phyloP scores from a whole-genome alignment of 2,329 filamentous ascomycete genomes.

The Paraconiothyrium sp. region DNA sequence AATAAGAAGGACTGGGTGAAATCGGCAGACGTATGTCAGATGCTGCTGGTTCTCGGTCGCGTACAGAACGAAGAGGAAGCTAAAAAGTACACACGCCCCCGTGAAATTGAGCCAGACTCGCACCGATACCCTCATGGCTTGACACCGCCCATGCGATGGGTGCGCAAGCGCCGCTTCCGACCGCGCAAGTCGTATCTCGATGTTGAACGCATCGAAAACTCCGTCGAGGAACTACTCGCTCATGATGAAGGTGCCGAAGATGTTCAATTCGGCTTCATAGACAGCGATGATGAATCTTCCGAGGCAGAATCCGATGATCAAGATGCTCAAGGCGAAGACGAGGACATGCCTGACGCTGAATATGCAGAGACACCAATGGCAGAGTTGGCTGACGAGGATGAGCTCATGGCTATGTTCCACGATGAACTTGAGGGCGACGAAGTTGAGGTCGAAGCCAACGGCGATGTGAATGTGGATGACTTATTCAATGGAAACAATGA shows the following conservation, averaged over 20 bases:
- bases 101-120: slow-evolving; percentile 72
- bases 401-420: slow-evolving; percentile 44
- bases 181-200: slow-evolving; percentile 84
- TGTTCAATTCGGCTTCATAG: slow-evolving; percentile 65
- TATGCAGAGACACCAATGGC: slow-evolving; percentile 53
- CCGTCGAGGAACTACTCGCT: slow-evolving; percentile 77
- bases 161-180: slow-evolving; percentile 81
- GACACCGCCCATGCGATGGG: slow-evolving; percentile 88
- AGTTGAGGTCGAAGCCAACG: slow-evolving; percentile 34
- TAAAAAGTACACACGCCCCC: slow-evolving; percentile 68
- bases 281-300: slow-evolving; percentile 53
- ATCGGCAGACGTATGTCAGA: slow-evolving; percentile 86
- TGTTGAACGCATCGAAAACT: slow-evolving; percentile 83
- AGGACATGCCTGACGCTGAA: slow-evolving; percentile 53
- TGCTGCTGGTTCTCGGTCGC: slow-evolving; percentile 79
- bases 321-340: slow-evolving; percentile 50
- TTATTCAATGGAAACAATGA: slow-evolving; percentile 37
- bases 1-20: slow-evolving; percentile 88
- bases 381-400: slow-evolving; percentile 52
- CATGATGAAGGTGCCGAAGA: slow-evolving; percentile 72
- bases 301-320: slow-evolving; percentile 51
- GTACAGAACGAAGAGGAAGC: slow-evolving; percentile 67
- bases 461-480: slow-evolving; percentile 43
- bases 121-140: slow-evolving; percentile 85
- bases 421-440: slow-evolving; percentile 40